Conservation (phyloP, 1,139 yeast genomes). For the Lodderomyces parapsilosis region DNA sequence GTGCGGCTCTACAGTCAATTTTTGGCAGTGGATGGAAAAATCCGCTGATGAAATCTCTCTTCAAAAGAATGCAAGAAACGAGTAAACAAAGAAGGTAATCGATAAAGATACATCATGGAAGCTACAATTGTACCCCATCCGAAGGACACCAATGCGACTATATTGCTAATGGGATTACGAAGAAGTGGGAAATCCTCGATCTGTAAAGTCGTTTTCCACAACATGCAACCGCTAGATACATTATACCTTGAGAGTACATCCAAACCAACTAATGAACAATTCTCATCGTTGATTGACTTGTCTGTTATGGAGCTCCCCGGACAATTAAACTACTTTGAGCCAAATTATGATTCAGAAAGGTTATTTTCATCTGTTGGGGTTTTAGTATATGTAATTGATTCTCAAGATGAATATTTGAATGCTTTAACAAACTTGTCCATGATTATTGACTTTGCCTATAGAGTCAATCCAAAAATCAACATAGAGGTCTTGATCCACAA, state of each 20-base stretch:
- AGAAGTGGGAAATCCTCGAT: constrained; percentile 84
- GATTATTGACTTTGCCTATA: constrained; percentile 85
- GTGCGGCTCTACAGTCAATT: no score
- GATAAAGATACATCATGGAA: constrained; percentile 23
- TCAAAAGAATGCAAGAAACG: no score
- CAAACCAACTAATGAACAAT: constrained; percentile 79
- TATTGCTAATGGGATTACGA: constrained; percentile 83
- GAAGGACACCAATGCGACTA: constrained; percentile 63
- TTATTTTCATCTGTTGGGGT: constrained; percentile 88
- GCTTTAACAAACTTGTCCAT: constrained; percentile 86
- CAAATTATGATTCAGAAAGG: constrained; percentile 74
- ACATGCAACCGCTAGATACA: constrained; percentile 95
- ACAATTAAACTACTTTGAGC: constrained; percentile 85
- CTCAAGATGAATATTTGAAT: constrained; percentile 91
- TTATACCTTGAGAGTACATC: constrained; percentile 87
- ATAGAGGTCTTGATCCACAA: constrained; percentile 93
- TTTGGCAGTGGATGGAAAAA: neutral
- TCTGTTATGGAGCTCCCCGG: constrained; percentile 98
- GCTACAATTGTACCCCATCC: constrained; percentile 25
- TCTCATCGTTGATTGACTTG: constrained; percentile 76
- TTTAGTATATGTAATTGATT: constrained; percentile 87
- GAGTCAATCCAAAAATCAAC: constrained; percentile 80
- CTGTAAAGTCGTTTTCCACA: constrained; percentile 91
- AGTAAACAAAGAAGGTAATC: neutral
- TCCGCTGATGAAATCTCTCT: neutral